Conservation (phyloP, 164 flowering plant genomes). For the Litsea cubeba region DNA sequence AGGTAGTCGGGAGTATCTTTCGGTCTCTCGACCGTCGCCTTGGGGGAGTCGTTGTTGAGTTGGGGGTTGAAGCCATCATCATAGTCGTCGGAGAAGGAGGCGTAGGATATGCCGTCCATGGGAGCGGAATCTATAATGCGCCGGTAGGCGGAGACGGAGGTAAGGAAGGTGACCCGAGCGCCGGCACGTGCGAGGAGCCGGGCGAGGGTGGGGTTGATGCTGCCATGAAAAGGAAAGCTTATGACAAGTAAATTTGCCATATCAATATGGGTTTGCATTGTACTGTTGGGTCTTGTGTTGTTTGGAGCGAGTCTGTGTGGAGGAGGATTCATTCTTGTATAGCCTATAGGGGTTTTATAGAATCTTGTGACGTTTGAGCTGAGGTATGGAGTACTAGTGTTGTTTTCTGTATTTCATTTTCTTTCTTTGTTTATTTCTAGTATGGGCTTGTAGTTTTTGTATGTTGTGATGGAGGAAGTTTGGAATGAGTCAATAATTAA, state of each 20-base stretch:
- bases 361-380: too few relatives aligned
- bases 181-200: slow-evolving; percentile 26
- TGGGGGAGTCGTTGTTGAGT: neutral
- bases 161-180: slow-evolving; percentile 30
- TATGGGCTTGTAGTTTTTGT: too few relatives aligned
- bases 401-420: too few relatives aligned
- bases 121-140: slow-evolving; percentile 9
- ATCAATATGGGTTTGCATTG: too few relatives aligned
- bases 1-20: neutral
- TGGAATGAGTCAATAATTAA: too few relatives aligned
- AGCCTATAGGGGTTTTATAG: too few relatives aligned
- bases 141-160: slow-evolving; percentile 18
- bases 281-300: too few relatives aligned
- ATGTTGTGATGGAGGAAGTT: too few relatives aligned
- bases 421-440: too few relatives aligned
- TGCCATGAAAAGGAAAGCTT: slow-evolving; percentile 33
- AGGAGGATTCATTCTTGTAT: too few relatives aligned
- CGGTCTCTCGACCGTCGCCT: neutral
- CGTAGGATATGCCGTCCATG: slow-evolving; percentile 16
- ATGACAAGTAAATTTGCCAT: slow-evolving; percentile 27
- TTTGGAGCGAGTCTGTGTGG: too few relatives aligned
- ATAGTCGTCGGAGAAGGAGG: slow-evolving; percentile 28
- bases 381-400: too few relatives aligned
- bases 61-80: slow-evolving; percentile 5
- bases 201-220: slow-evolving; percentile 40